phyloP scores from a whole-genome alignment of 2,329 filamentous ascomycete genomes.

The Cladobotryum protrusum region DNA sequence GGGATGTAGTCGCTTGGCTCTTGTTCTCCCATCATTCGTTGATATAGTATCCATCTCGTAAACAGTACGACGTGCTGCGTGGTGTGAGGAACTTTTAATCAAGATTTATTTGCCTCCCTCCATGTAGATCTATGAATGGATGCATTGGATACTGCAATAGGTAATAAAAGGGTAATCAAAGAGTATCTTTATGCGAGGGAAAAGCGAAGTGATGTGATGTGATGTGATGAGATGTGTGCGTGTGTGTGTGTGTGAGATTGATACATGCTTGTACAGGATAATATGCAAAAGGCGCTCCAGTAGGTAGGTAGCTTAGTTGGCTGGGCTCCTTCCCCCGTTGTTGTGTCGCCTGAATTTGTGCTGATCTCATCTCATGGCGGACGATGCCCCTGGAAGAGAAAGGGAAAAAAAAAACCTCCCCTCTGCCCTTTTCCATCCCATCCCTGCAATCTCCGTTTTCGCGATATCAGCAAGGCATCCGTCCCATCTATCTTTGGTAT shows the following conservation, averaged over 20 bases:
- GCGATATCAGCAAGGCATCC: not conserved
- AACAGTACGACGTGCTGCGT: too few species aligned
- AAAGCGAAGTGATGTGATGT: too few species aligned
- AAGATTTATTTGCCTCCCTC: too few species aligned
- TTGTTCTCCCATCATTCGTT: too few species aligned
- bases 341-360: constrained; percentile 9
- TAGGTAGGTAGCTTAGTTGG: not conserved
- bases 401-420: not conserved
- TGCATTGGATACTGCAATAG: too few species aligned
- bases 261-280: not conserved
- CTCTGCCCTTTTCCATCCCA: not conserved
- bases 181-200: too few species aligned
- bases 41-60: too few species aligned
- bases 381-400: constrained; percentile 4
- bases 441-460: not conserved
- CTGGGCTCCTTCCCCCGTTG: constrained; percentile 10
- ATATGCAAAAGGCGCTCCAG: not conserved
- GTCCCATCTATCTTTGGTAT: not conserved
- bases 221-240: too few species aligned
- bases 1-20: too few species aligned
- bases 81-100: too few species aligned
- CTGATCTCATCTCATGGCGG: constrained; percentile 11
- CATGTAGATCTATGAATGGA: too few species aligned
- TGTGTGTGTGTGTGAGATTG: not conserved
- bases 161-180: too few species aligned